Evolutionary conservation across 2,329 filamentous ascomycete species (phyloP), one percentile per base, ranked within the genome.

Genomic region (Aspergillus carbonarius): DNA sequence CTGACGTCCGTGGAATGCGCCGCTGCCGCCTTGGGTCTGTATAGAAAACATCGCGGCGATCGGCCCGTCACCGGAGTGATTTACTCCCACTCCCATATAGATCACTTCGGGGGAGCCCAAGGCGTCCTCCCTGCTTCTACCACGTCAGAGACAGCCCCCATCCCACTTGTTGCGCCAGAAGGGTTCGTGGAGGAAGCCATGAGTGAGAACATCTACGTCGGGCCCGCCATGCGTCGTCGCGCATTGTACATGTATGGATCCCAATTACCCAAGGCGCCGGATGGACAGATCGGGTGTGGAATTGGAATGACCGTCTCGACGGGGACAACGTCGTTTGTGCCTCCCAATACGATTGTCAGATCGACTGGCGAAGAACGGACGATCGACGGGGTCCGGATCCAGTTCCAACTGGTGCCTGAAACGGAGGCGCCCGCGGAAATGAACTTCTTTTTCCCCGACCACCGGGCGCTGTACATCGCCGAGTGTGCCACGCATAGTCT

Each of bases 391-490:
- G 64, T 79, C 0, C 53, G 65, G 18, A 72, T 80, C 13, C 61
- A 71, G 2, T 79, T 78, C 60, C 78, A 80, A 57, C 68, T 79
- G 66, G 70, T 72, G 0, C 76, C 77, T 1, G 74, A 68, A 1
- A 78, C 77, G 0, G 78, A 80, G 59, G 78, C 78, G 1, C 78
- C 77, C 0, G 66, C 76, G 0, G 78, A 80, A 62, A 68, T 81
- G 59, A 76, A 77, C 57, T 69, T 80, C 44, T 71, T 73, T 52
- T 75, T 80, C 40, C 77, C 77, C 3, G 59, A 75, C 7, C 65
- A 70, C 35, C 62, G 61, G 6, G 75, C 78, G 1, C 63, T 81
- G 0, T 77, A 68, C 55, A 69, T 76, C 9, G 68, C 77, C 0
- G 78, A 80, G 60, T 70, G 65, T 30, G 73, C 75, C 3, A 79